Evolutionary conservation across 1,284 basidiomycete species (phyloP).

Genomic region (Bondarzewia mesenterica): DNA sequence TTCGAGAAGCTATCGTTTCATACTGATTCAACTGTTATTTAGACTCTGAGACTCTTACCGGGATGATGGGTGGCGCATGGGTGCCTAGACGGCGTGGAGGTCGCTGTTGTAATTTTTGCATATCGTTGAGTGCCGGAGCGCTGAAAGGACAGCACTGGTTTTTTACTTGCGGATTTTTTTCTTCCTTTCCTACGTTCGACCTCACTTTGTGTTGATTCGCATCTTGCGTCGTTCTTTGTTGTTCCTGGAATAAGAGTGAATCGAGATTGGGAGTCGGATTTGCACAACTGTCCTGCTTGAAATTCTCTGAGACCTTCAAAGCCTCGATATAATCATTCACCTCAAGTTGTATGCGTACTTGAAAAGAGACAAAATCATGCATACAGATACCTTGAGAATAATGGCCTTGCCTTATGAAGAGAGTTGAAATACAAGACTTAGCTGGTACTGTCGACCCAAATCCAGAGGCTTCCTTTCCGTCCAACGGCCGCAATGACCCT

Average conservation of each 20-base stretch:
- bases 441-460: neutral
- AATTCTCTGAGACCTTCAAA: too few relatives aligned
- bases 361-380: too few relatives aligned
- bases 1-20: too few relatives aligned
- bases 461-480: neutral
- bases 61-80: neutral
- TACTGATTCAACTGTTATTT: too few relatives aligned
- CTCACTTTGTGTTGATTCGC: conserved; percentile 10
- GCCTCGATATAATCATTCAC: too few relatives aligned
- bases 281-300: neutral
- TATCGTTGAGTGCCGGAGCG: neutral
- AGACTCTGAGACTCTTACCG: too few relatives aligned
- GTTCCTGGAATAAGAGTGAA: conserved; percentile 4
- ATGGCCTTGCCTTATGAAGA: too few relatives aligned
- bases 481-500: neutral
- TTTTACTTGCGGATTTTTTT: conserved; percentile 5
- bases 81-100: too few relatives aligned
- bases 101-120: neutral
- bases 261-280: conserved; percentile 1
- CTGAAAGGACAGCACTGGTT: conserved; percentile 4
- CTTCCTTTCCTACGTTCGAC: conserved; percentile 11
- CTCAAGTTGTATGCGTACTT: too few relatives aligned
- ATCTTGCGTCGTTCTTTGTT: conserved; percentile 7
- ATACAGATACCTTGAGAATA: too few relatives aligned
- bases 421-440: too few relatives aligned